Base-by-base conservation (phyloP, 129 eudicot genomes). In the Silybum marianum region DNA sequence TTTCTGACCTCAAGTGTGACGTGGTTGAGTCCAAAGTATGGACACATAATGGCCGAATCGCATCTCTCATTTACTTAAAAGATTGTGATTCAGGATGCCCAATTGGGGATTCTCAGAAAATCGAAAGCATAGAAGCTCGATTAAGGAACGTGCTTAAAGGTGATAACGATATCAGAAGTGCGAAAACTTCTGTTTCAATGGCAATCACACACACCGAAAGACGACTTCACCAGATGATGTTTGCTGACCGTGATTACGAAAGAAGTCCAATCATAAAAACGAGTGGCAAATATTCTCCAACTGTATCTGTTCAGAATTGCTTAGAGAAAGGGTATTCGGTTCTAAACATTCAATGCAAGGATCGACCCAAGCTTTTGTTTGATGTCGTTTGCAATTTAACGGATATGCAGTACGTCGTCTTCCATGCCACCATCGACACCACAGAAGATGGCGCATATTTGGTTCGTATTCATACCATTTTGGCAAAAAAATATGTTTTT, bases 171-270 rank as follows among this genome's bases (percentile, higher is more conserved):
- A 90, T 94, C 4, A 44, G 95, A 75, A 91, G 95, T 79, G 98
- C 97, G 3, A 91, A 86, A 80, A 90, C 92, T 6, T 84, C 85
- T 7, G 89, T 94, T 58, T 91, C 95, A 1, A 69, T 89, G 86
- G 93, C 85, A 7, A 82, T 81, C 9, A 94, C 98, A 26, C 98
- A 94, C 74, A 90, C 95, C 0, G 98, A 94, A 75, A 89, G 98
- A 78, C 90, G 98, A 85, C 93, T 94, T 68, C 98, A 94, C 72
- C 98, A 94, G 78, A 80, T 94, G 95, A 94, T 94, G 98, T 87
- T 84, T 86, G 95, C 91, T 3, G 98, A 94, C 16, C 85, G 97
- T 3, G 97, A 94, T 85, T 94, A 91, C 24, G 95, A 91, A 10
- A 78, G 93, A 28, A 86, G 77, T 46, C 86, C 90, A 0, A 82